Conservation (phyloP, 2,329 filamentous ascomycete genomes). For the Phaeoacremonium minimum region DNA sequence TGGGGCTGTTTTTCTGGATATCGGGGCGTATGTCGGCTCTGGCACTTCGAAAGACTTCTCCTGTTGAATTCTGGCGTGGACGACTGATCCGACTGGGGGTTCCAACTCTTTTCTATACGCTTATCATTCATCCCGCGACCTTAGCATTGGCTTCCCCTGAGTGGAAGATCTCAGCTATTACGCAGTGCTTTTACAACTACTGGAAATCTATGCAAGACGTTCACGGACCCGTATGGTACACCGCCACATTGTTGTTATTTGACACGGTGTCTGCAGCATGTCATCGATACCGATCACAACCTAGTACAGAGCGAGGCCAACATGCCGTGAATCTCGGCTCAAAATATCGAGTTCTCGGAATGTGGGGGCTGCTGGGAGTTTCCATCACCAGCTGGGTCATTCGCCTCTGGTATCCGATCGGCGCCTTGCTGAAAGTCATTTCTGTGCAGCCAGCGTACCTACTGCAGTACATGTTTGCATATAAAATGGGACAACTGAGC, state of each 20-base stretch:
- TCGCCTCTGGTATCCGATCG: slow-evolving; percentile 13
- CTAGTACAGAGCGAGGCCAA: not conserved
- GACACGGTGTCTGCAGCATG: slow-evolving; percentile 8
- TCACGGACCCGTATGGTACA: slow-evolving; percentile 14
- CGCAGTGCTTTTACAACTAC: too few species aligned
- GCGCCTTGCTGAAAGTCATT: slow-evolving; percentile 8
- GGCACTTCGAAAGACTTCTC: slow-evolving; percentile 6
- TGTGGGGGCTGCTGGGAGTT: slow-evolving; percentile 4
- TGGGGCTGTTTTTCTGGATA: slow-evolving; percentile 13
- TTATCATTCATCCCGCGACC: slow-evolving; percentile 3
- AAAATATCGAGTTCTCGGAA: not conserved
- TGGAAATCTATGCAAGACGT: slow-evolving; percentile 5
- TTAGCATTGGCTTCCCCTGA: not conserved
- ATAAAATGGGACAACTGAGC: slow-evolving; percentile 10
- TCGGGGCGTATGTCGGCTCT: slow-evolving; percentile 12
- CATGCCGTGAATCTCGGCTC: not conserved
- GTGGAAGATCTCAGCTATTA: not conserved
- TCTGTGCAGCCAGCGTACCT: slow-evolving; percentile 11
- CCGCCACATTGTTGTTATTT: slow-evolving; percentile 12
- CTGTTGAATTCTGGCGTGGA: slow-evolving; percentile 8
- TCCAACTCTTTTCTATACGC: slow-evolving; percentile 10
- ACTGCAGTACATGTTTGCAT: slow-evolving; percentile 15
- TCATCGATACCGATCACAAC: not conserved
- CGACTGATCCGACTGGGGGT: slow-evolving; percentile 11
- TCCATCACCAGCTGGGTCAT: slow-evolving; percentile 5